phyloP scores from a whole-genome alignment of 2,329 filamentous ascomycete genomes.

The Pseudovirgaria hyperparasitica region DNA sequence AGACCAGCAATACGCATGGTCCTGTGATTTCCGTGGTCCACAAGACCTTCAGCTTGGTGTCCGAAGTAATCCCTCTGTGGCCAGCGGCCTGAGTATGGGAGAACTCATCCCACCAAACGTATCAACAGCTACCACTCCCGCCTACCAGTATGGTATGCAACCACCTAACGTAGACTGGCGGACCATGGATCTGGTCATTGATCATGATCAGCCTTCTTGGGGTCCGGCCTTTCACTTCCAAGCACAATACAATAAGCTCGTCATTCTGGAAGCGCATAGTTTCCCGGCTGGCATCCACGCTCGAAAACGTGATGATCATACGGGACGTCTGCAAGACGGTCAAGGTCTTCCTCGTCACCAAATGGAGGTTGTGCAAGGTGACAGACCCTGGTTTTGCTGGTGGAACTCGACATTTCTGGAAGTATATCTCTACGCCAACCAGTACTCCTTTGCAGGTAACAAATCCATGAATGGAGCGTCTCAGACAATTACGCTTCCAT shows the following conservation, averaged over 20 bases:
- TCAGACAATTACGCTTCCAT: constrained; percentile 5
- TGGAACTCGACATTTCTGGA: constrained; percentile 58
- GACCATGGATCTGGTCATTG: constrained; percentile 41
- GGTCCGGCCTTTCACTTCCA: constrained; percentile 55
- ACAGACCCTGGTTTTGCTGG: constrained; percentile 56
- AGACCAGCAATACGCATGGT: constrained; percentile 37
- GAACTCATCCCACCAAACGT: too few relatives aligned
- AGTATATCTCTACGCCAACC: constrained; percentile 51
- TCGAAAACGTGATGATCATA: constrained; percentile 2
- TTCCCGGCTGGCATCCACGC: constrained; percentile 16
- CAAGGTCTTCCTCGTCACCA: constrained; percentile 23
- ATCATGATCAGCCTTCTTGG: constrained; percentile 41
- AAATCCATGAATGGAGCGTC: constrained; percentile 12
- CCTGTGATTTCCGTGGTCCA: constrained; percentile 29
- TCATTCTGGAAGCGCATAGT: constrained; percentile 36
- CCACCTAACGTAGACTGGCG: constrained; percentile 38
- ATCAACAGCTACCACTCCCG: too few relatives aligned
- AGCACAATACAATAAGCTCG: constrained; percentile 50
- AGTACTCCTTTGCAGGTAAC: constrained; percentile 31
- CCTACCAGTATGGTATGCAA: constrained; percentile 51
- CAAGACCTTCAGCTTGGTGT: too few relatives aligned
- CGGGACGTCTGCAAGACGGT: constrained; percentile 6
- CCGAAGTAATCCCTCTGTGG: too few relatives aligned
- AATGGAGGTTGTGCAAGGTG: constrained; percentile 37
- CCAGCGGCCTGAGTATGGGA: too few relatives aligned